Conservation (phyloP, 164 flowering plant species). For the Euptelea pleiosperma region DNA sequence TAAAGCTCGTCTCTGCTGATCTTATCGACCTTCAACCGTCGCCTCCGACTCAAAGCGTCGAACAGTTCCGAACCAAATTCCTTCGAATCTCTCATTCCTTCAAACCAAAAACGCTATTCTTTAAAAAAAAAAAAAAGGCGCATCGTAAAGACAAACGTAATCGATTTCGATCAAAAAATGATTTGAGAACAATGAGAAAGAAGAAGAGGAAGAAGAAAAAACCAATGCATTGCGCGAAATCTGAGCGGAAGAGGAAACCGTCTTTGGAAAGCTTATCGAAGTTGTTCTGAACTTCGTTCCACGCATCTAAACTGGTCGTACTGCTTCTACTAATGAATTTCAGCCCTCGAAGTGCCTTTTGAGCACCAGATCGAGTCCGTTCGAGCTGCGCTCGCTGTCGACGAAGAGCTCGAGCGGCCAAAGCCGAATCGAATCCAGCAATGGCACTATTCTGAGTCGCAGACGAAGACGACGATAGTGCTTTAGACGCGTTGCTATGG, state of each 20-base stretch:
- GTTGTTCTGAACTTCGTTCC: slow-evolving; percentile 60
- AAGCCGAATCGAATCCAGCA: slow-evolving; percentile 48
- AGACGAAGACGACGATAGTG: slow-evolving; percentile 24
- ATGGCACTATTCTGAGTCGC: slow-evolving; percentile 4
- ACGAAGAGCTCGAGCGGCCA: slow-evolving; percentile 78
- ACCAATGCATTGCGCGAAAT: slow-evolving; percentile 98
- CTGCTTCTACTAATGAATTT: slow-evolving; percentile 68
- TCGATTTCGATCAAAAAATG: too few relatives aligned
- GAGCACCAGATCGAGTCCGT: slow-evolving; percentile 85
- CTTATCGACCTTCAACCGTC: slow-evolving; percentile 70
- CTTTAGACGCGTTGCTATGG: slow-evolving; percentile 47
- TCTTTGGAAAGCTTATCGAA: slow-evolving; percentile 69
- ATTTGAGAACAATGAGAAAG: too few relatives aligned
- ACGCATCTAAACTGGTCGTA: slow-evolving; percentile 44
- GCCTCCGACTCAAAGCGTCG: slow-evolving; percentile 82
- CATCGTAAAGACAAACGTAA: background rate
- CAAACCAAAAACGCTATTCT: background rate
- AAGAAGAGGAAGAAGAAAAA: background rate
- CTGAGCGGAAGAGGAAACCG: slow-evolving; percentile 67
- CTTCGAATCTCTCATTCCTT: slow-evolving; percentile 94
- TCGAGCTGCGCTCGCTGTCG: slow-evolving; percentile 79
- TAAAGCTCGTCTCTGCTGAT: slow-evolving; percentile 78
- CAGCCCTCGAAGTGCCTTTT: slow-evolving; percentile 79
- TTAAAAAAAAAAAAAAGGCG: background rate
- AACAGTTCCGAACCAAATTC: slow-evolving; percentile 87